phyloP scores from a whole-genome alignment of 805 yeast species.

The Yarrowia divulgata region DNA sequence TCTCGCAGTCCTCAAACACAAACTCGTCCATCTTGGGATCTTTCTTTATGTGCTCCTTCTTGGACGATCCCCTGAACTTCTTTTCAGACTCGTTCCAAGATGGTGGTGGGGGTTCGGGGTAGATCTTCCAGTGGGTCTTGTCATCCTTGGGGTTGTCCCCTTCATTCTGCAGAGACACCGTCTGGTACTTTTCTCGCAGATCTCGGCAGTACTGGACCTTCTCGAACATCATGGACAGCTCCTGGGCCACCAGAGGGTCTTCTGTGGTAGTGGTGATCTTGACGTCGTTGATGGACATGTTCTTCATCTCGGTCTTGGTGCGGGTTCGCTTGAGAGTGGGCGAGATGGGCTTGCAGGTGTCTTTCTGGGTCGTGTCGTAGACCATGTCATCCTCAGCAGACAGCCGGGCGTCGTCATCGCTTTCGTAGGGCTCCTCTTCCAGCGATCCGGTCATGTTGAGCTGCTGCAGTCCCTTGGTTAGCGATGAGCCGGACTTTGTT shows the following conservation, averaged over 20 bases:
- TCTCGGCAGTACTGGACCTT: conserved; percentile 62
- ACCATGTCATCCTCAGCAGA: conserved; percentile 25
- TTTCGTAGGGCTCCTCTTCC: conserved; percentile 31
- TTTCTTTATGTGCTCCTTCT: conserved; percentile 46
- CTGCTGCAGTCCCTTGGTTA: conserved; percentile 21
- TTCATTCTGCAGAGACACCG: conserved; percentile 73
- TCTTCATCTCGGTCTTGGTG: conserved; percentile 17
- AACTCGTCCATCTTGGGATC: conserved; percentile 48
- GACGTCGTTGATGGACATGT: conserved; percentile 38
- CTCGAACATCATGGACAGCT: conserved; percentile 51
- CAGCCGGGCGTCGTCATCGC: conserved; percentile 18
- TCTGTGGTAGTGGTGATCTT: conserved; percentile 42
- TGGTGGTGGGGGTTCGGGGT: conserved; percentile 95
- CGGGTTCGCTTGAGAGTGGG: conserved; percentile 36
- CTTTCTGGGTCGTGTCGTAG: conserved; percentile 20
- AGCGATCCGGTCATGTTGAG: conserved; percentile 32
- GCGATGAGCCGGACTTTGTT: conserved; percentile 15
- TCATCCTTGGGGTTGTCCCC: conserved; percentile 84
- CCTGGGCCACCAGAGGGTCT: conserved; percentile 49
- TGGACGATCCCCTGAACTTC: conserved; percentile 52
- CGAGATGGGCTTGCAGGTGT: conserved; percentile 27
- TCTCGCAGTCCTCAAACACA: conserved; percentile 55
- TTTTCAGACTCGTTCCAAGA: conserved; percentile 73
- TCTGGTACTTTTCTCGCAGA: conserved; percentile 77
- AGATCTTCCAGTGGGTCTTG: conserved; percentile 70